A percentile compares a stretch with the other conserved stretches of the same genome.
These are phyloP conservation scores for Neurospora terricola DNA, from an alignment of 495 filamentous ascomycete genomes.

Conservation along the genomic window DNA sequence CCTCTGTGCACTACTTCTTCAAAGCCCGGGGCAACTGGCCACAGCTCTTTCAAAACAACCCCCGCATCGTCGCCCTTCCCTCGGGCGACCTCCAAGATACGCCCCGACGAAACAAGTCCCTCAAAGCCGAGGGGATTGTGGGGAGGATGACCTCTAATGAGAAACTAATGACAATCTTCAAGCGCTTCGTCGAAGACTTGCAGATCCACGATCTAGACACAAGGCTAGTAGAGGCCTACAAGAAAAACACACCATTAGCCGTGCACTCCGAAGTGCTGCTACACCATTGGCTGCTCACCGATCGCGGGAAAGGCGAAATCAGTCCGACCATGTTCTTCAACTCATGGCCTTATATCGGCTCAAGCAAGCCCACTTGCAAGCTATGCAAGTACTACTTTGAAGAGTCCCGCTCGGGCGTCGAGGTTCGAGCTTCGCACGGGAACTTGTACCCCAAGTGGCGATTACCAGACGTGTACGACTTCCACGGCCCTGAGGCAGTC, in stretches of 20 bases:
- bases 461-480: slow-evolving; percentile 6
- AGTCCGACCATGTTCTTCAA: slow-evolving; percentile 12
- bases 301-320: not conserved
- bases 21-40: slow-evolving; percentile 5
- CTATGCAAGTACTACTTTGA: slow-evolving; percentile 18
- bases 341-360: slow-evolving; percentile 16
- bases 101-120: not conserved
- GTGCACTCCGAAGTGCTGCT: slow-evolving; percentile 14
- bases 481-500: not conserved
- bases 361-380: slow-evolving; percentile 20
- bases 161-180: not conserved
- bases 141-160: not conserved
- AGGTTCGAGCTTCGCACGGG: not conserved
- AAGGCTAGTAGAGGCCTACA: not conserved
- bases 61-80: not conserved
- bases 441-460: slow-evolving; percentile 19
- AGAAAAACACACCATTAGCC: not conserved
- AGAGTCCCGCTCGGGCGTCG: not conserved
- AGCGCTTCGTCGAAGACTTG: not conserved
- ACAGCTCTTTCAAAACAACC: not conserved
- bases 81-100: not conserved
- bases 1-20: slow-evolving; percentile 1
- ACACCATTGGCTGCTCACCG: not conserved
- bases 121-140: slow-evolving; percentile 3
- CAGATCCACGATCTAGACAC: slow-evolving; percentile 1